Evolutionary conservation across 495 filamentous ascomycete species (phyloP), one percentile per base, ranked within the genome.

Genomic region (Hypomontagnella submonticulosa): DNA sequence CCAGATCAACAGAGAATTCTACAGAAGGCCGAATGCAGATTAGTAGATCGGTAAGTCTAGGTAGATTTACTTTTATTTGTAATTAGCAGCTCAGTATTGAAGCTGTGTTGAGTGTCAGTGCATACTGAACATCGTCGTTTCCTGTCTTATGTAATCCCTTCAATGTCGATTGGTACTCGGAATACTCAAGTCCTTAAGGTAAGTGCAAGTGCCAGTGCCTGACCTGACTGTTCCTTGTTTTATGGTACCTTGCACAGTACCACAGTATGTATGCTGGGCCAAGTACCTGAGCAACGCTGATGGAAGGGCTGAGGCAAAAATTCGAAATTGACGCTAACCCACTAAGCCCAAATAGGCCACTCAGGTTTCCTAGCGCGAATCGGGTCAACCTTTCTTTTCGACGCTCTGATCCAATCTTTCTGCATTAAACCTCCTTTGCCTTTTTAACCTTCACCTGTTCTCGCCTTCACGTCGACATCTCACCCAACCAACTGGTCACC

Each of bases 351-450:
- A 61, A 42, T 27, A 54, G 51, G 51, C 38, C 48, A 43, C 12
- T 53, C 43, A 50, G 43, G 59, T 16, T 56, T 33, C 59, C 43
- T 63, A 68, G 65, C 54, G 49, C 59, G 59, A 63, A 51, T 68
- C 58, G 64, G 59, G 65, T 62, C 58, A 55, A 68, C 59, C 54
- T 68, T 68, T 68, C 65, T 56, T 63, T 63, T 68, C 49, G 59
- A 54, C 65, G 44, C 51, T 61, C 57, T 59, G 53, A 55, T 59
- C 65, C 59, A 67, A 62, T 67, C 58, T 67, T 62, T 67, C 48
- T 66, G 63, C 68, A 65, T 71, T 67, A 62, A 66, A 69, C 66
- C 69, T 63, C 57, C 66, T 70, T 70, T 62, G 61, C 63, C 66
- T 56, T 72, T 66, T 73, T 55, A 53, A 66, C 66, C 60, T 69